A percentile compares a stretch with the other conserved stretches of the same genome.
phyloP scores from a whole-genome alignment of 129 eudicot species.

The Kitagawia praeruptora region DNA sequence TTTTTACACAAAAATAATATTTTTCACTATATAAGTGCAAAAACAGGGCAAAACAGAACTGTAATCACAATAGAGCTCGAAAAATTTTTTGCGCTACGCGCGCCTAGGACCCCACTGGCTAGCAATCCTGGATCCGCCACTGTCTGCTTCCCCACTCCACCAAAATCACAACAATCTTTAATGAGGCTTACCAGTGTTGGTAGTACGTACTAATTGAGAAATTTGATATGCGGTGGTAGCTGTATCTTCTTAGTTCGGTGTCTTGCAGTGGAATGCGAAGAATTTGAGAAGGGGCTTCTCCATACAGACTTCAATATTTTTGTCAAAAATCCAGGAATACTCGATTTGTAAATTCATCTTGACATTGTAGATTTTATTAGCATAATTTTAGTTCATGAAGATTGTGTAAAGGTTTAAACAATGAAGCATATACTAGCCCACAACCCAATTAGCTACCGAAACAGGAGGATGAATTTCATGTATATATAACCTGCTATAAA shows the following conservation, averaged over 20 bases:
- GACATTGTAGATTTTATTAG: background rate
- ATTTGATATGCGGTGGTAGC: background rate
- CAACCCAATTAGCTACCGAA: background rate
- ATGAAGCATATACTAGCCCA: background rate
- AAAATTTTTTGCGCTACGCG: too few relatives aligned
- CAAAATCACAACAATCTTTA: background rate
- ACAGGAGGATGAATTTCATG: background rate
- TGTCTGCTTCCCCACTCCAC: background rate
- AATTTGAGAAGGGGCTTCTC: background rate
- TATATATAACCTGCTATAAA: too few relatives aligned
- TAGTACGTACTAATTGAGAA: background rate
- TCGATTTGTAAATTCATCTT: background rate
- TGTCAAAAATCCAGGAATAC: background rate
- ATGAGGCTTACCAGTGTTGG: constrained; percentile 4
- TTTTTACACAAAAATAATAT: too few relatives aligned
- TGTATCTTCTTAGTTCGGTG: background rate
- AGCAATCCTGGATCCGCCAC: too few relatives aligned
- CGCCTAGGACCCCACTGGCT: too few relatives aligned
- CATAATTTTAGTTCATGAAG: background rate
- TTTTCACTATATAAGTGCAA: too few relatives aligned
- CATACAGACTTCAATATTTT: background rate
- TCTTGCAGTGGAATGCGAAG: background rate
- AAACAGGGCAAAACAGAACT: too few relatives aligned
- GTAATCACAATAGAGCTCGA: too few relatives aligned
- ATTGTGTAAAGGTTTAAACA: background rate